Percentiles rank a stretch among this genome's conserved stretches.
phyloP scores from a whole-genome alignment of 495 filamentous ascomycete species.

The Neurospora sp. region DNA sequence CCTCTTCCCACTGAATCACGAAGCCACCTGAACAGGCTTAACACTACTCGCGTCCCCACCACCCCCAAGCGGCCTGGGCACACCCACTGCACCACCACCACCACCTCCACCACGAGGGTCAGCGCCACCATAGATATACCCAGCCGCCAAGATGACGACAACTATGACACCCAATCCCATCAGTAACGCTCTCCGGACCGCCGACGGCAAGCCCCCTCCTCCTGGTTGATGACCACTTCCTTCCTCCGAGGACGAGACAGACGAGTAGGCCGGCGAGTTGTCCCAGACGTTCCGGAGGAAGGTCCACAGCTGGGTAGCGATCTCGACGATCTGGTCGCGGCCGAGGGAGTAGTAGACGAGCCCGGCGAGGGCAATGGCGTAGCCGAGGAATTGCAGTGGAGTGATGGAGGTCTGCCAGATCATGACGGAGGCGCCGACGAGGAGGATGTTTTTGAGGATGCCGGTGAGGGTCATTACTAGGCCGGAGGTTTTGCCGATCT shows the following conservation, averaged over 20 bases:
- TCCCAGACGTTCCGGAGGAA: conserved; percentile 51
- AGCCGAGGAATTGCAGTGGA: conserved; percentile 52
- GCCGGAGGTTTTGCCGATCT: conserved; percentile 70
- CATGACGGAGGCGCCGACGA: conserved; percentile 52
- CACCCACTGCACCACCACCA: neutral
- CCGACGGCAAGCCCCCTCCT: conserved; percentile 40
- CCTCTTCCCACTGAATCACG: neutral
- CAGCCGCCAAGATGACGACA: conserved; percentile 42
- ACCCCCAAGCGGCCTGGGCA: neutral
- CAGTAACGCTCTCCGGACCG: conserved; percentile 54
- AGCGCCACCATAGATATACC: conserved; percentile 12
- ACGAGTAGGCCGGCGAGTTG: neutral
- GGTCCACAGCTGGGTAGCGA: conserved; percentile 40
- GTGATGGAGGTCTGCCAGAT: conserved; percentile 56
- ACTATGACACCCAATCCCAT: conserved; percentile 43
- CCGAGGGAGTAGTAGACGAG: conserved; percentile 61
- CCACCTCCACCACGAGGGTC: neutral
- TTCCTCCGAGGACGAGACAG: conserved; percentile 25
- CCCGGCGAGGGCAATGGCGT: conserved; percentile 52
- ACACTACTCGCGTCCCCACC: neutral
- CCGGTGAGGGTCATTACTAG: conserved; percentile 68
- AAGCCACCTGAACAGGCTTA: neutral
- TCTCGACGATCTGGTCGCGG: conserved; percentile 54
- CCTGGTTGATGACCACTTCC: neutral
- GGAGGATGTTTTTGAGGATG: conserved; percentile 66